Evolutionary conservation across 2,329 filamentous ascomycete genomes (phyloP), one percentile per base, ranked within the genome.

Genomic region (Seiridium unicorne): DNA sequence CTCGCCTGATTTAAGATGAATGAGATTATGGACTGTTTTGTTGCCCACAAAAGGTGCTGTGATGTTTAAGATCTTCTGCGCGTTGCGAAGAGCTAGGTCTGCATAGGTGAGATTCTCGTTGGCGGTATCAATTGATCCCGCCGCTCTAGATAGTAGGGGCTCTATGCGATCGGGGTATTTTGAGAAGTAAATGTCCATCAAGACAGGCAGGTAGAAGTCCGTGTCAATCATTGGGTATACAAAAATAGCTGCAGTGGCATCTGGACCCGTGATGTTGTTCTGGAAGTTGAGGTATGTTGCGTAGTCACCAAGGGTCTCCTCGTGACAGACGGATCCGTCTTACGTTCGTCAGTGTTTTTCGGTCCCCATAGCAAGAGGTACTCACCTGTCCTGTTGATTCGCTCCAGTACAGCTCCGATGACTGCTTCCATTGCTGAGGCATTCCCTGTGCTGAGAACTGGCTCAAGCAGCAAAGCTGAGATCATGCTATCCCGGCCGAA

Each of bases 401-500:
- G 79, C 65, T 89, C 87, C 5, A 89, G 69, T 0, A 87, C 84
- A 1, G 84, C 82, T 0, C 78, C 77, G 26, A 89, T 83, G 2
- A 87, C 84, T 3, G 86, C 85, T 68, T 89, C 87, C 11, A 87
- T 76, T 0, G 84, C 80, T 3, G 84, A 79, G 0, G 75, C 80
- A 44, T 83, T 73, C 0, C 84, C 84, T 48, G 79, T 74, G 55
- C 83, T 87, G 1, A 89, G 73, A 0, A 89, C 76, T 0, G 84
- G 79, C 60, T 86, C 80, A 36, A 89, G 73, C 0, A 89, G 73
- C 0, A 89, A 76, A 11, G 82, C 75, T 1, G 84, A 77, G 44
- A 89, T 86, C 78, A 89, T 86, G 62, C 81, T 86, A 66, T 90
- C 86, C 9, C 86, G 80, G 0, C 86, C 86, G 71, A 89, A 89